Base-by-base conservation (phyloP, 345 rosid species). In the Corchorus capsularis region DNA sequence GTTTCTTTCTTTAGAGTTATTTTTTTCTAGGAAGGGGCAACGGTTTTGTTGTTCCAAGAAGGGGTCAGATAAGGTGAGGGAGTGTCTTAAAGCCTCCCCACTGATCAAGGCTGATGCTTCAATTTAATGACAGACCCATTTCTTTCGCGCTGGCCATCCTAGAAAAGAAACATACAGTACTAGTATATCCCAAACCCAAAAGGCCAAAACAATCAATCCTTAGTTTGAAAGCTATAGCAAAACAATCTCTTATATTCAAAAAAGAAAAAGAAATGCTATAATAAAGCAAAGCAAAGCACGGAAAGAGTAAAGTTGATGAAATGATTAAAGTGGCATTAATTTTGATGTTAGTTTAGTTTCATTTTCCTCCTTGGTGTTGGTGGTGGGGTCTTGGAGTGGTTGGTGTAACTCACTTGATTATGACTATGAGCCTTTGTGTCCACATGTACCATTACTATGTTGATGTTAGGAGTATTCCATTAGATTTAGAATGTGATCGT, bases 21-120 rank as follows among this genome's bases (percentile, higher is more conserved):
- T 10, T 16, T 22, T 57, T 72, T 35, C 73, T 72, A 32, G 78
- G 82, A 55, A 85, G 72, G 41, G 74, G 76, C 63, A 55, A 77
- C 35, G 5, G 75, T 64, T 34, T 77, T 77, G 69, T 77, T 69
- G 83, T 76, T 81, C 85, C 89, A 60, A 86, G 78, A 70, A 78
- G 16, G 68, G 71, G n/a, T 76, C 72, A 78, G 87, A 82, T 71
- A 63, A 75, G 79, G 69, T 56, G n/a, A 62, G 11, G 56, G 35
- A 59, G 69, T 41, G 52, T 19, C 70, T 74, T 52, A 54, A 72
- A 59, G 45, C 59, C 43, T 63, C 19, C 34, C 13, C 3, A 10
- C 73, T 16, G 61, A 35, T 56, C 73, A 45, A 54, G 57, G 45
- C 2, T 61, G 34, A 16, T 46, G 69, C 1, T 74, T 34, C 35